These are phyloP conservation scores for Curvularia lunata DNA, from an alignment of 2,329 filamentous ascomycete species.

Conservation along the genomic window DNA sequence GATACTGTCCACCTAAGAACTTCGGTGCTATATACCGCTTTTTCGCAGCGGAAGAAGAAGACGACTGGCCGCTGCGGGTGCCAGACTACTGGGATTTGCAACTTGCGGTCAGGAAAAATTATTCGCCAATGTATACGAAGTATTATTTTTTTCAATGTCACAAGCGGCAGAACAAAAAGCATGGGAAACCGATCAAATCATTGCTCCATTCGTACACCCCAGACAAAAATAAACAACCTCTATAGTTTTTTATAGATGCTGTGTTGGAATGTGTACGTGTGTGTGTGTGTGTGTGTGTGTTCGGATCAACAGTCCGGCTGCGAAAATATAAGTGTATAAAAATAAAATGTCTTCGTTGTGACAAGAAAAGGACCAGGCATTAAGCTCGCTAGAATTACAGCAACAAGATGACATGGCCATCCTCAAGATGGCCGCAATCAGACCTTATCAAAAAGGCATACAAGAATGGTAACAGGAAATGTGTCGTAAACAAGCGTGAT, in stretches of 20 bases:
- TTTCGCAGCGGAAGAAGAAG: not conserved
- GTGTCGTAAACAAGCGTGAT: constrained; percentile 35
- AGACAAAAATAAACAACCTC: not conserved
- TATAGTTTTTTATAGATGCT: not conserved
- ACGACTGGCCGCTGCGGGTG: not conserved
- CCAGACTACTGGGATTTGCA: not conserved
- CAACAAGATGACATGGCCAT: constrained; percentile 7
- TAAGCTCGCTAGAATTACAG: constrained; percentile 46
- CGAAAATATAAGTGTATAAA: constrained; percentile 35
- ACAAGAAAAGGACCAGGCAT: constrained; percentile 17
- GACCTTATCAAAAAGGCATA: constrained; percentile 16
- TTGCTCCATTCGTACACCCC: constrained; percentile 1
- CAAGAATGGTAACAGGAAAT: constrained; percentile 20
- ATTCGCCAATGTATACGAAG: not conserved
- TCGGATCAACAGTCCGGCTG: constrained; percentile 50
- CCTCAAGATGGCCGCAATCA: constrained; percentile 17
- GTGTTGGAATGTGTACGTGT: not conserved
- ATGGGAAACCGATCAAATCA: not conserved
- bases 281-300: not conserved
- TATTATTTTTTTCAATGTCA: not conserved
- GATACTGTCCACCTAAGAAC: not conserved
- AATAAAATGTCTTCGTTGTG: constrained; percentile 7
- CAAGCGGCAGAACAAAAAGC: not conserved
- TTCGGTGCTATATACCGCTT: not conserved
- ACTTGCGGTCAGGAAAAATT: not conserved